A percentile compares a stretch with the other conserved stretches of the same genome.
Evolutionary conservation across 495 filamentous ascomycete species (phyloP).

Genomic region (Podospora sp.): DNA sequence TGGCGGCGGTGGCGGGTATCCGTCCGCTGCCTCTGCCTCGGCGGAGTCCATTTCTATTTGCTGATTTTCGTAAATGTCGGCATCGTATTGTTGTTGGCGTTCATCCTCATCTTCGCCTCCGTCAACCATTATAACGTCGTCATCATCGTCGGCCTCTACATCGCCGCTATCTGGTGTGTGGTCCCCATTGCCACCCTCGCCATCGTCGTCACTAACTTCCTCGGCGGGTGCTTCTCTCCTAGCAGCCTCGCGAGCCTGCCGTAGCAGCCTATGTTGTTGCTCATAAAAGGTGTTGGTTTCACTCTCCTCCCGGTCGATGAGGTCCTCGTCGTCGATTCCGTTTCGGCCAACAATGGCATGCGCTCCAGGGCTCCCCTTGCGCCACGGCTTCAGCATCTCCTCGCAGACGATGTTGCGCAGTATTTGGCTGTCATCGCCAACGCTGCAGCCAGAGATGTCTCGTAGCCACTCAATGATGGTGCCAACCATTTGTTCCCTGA

Average conservation of each 20-base stretch:
- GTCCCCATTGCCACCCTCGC: slow-evolving; percentile 52
- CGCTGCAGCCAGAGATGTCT: slow-evolving; percentile 88
- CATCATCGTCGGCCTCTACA: slow-evolving; percentile 55
- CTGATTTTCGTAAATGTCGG: slow-evolving; percentile 56
- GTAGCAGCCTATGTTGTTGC: slow-evolving; percentile 36
- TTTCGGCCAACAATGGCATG: slow-evolving; percentile 82
- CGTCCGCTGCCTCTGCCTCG: slow-evolving; percentile 69
- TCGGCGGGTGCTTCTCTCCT: slow-evolving; percentile 55
- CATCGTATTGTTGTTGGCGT: slow-evolving; percentile 49
- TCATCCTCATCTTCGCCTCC: slow-evolving; percentile 52
- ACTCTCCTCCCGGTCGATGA: slow-evolving; percentile 39
- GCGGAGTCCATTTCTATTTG: slow-evolving; percentile 52
- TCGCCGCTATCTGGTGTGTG: slow-evolving; percentile 42
- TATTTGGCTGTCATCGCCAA: slow-evolving; percentile 77
- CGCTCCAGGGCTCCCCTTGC: slow-evolving; percentile 78
- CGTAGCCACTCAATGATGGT: slow-evolving; percentile 97
- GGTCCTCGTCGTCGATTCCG: slow-evolving; percentile 88
- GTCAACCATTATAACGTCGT: slow-evolving; percentile 54
- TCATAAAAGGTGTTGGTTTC: slow-evolving; percentile 33
- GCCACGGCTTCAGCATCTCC: slow-evolving; percentile 85
- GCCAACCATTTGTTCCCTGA: slow-evolving; percentile 96
- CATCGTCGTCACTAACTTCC: slow-evolving; percentile 69
- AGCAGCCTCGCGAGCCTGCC: slow-evolving; percentile 47
- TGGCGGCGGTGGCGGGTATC: slow-evolving; percentile 65
- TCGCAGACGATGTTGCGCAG: slow-evolving; percentile 82